Base-by-base conservation (phyloP, 495 filamentous ascomycete species). In the Penicillium bovifimosum region DNA sequence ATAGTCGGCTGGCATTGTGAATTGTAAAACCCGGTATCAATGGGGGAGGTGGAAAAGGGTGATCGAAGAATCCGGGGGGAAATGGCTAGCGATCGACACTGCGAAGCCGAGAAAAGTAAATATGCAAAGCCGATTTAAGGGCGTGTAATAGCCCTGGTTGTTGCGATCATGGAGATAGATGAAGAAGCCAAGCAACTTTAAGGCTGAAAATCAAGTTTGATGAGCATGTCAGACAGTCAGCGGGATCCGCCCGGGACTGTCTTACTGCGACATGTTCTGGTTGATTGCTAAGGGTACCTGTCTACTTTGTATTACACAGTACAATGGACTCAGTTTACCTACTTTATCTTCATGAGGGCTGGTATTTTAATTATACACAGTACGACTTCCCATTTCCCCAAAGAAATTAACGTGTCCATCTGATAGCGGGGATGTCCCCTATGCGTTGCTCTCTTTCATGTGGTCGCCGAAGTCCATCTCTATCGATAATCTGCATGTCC, bases 1-100 rank as follows among this genome's bases (percentile, higher is more conserved):
- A 68, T 86, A 85, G 63, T 82, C 80, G 50, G 79, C 77, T 9
- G 74, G 76, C 76, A 81, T 80, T 13, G 40, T 66, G 54, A 31
- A 41, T 36, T 50, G 38, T 29, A 41, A 33, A 41, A 41, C 43
- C 35, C 53, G 50, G 45, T 49, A 46, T 41, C 17, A 40, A 36
- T 44, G 47, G 41, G 41, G 35, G 45, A 31, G 26, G 20, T 24
- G 20, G 20, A 2, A 24, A 24, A 32, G 40, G 40, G 9, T 26
- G 27, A 29, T 44, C 41, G 48, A 35, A 41, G 42, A 35, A 41
- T 50, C 36, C 38, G 49, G 29, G 18, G 18, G 40, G 26, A 47
- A 4, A 45, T 27, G 41, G 29, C 24, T 17, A 38, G 39, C 33
- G 59, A 61, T 47, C 55, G 47, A 39, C 53, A 41, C 34, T 47